Conservation (phyloP, 106 monocot species). For the Acorus calamus region DNA sequence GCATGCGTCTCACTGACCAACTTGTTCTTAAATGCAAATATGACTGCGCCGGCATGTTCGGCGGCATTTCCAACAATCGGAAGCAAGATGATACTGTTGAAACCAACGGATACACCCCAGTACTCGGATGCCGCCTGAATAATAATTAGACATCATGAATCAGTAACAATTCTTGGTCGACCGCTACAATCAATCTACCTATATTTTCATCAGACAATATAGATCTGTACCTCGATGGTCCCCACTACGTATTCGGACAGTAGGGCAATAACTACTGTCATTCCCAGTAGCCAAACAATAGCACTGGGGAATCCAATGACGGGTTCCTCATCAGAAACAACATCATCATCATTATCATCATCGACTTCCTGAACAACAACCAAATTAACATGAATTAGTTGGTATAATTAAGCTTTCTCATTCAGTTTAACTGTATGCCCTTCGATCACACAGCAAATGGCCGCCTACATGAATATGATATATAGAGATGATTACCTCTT, state of each 20-base stretch:
- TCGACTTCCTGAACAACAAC: slow-evolving; percentile 19
- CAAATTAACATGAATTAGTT: too few species aligned
- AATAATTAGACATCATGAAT: not conserved
- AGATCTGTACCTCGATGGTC: slow-evolving; percentile 42
- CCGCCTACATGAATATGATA: too few species aligned
- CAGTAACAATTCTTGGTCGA: too few species aligned
- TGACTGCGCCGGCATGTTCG: too few species aligned
- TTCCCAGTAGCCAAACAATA: slow-evolving; percentile 37
- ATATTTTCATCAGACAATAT: not conserved
- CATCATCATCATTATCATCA: slow-evolving; percentile 23
- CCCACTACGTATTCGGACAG: slow-evolving; percentile 43
- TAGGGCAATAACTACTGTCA: slow-evolving; percentile 38
- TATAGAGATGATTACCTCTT: slow-evolving; percentile 12
- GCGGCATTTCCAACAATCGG: not conserved
- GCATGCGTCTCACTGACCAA: not conserved
- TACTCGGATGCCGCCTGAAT: slow-evolving; percentile 19
- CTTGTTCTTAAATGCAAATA: not conserved
- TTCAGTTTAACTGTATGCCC: not conserved
- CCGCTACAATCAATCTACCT: not conserved
- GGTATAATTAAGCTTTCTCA: not conserved
- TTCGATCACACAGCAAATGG: too few species aligned
- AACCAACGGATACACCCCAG: too few species aligned
- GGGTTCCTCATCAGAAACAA: slow-evolving; percentile 28
- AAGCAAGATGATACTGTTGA: not conserved
- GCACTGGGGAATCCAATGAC: slow-evolving; percentile 49